Conservation (phyloP, 441 rosid genomes). For the Aquilaria agallochum region DNA sequence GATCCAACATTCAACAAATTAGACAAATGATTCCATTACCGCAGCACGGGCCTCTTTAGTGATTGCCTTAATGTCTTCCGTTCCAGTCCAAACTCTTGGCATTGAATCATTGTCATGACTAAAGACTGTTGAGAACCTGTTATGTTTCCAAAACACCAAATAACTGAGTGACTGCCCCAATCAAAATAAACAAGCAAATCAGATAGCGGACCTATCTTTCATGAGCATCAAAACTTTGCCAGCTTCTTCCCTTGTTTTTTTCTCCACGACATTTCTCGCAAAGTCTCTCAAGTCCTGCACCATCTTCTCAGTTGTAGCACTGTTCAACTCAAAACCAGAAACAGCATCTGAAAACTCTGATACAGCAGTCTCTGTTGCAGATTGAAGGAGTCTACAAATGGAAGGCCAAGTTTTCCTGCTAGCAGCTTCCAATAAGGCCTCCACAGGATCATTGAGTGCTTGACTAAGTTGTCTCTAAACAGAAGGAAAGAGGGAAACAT, state of each 20-base stretch:
- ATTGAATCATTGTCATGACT: slow-evolving; percentile 59
- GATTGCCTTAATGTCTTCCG: slow-evolving; percentile 73
- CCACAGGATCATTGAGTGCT: slow-evolving; percentile 54
- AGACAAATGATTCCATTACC: slow-evolving; percentile 33
- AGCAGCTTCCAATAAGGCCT: slow-evolving; percentile 61
- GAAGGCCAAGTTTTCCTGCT: slow-evolving; percentile 68
- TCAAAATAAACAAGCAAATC: slow-evolving; percentile 6
- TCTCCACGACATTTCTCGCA: slow-evolving; percentile 65
- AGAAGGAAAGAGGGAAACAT: slow-evolving; percentile 13
- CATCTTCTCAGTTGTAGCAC: slow-evolving; percentile 34
- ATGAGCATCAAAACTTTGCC: slow-evolving; percentile 64
- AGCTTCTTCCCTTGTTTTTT: slow-evolving; percentile 80
- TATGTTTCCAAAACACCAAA: slow-evolving; percentile 18
- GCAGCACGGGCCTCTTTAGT: slow-evolving; percentile 64
- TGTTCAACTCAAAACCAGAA: slow-evolving; percentile 69
- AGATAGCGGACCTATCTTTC: slow-evolving; percentile 60
- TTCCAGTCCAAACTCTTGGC: slow-evolving; percentile 90
- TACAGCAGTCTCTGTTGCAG: slow-evolving; percentile 48
- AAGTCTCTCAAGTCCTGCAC: slow-evolving; percentile 42
- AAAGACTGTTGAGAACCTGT: slow-evolving; percentile 78
- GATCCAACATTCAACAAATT: neutral
- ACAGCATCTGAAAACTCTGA: slow-evolving; percentile 41
- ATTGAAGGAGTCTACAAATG: slow-evolving; percentile 65
- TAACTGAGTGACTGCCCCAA: slow-evolving; percentile 1
- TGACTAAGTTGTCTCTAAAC: slow-evolving; percentile 54